Conservation (phyloP, 352 stramenopile species). For the Aphanomyces invadans region DNA sequence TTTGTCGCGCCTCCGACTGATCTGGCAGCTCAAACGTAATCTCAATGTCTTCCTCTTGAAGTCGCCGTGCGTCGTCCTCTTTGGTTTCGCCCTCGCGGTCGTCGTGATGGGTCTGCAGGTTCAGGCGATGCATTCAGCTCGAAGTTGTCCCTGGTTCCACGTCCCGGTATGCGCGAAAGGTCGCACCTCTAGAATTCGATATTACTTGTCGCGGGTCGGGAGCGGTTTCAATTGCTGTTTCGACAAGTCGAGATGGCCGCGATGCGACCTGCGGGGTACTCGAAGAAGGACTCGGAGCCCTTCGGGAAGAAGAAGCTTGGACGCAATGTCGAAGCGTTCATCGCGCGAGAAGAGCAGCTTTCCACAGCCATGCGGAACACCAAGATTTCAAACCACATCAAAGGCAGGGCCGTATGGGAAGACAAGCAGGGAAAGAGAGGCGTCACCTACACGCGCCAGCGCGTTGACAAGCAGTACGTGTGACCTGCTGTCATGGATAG, state of each 20-base stretch:
- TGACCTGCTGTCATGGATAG: too few relatives aligned
- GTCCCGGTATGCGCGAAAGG: too few relatives aligned
- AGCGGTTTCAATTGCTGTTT: background rate
- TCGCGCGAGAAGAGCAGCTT: constrained; percentile 65
- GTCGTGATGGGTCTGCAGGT: background rate
- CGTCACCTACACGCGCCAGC: constrained; percentile 39
- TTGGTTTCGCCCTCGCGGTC: constrained; percentile 12
- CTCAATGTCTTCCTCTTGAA: constrained; percentile 20
- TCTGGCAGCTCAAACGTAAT: constrained; percentile 25
- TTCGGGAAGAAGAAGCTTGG: constrained; percentile 38
- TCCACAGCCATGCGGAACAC: constrained; percentile 52
- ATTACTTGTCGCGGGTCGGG: background rate
- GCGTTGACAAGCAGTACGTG: constrained; percentile 51
- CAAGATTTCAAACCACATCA: constrained; percentile 39
- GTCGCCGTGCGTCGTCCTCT: constrained; percentile 17
- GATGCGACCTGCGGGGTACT: constrained; percentile 21
- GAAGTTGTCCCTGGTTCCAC: background rate
- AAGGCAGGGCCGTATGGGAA: constrained; percentile 57
- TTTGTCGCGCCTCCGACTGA: constrained; percentile 18
- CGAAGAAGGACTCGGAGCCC: constrained; percentile 16
- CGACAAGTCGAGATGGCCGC: background rate
- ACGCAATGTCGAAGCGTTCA: constrained; percentile 66
- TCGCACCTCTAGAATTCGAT: background rate
- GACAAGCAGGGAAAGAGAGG: constrained; percentile 60
- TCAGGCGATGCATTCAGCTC: constrained; percentile 11